These are phyloP conservation scores for Kurtzmaniella fragi DNA, from an alignment of 805 yeast genomes.

Conservation along the genomic window DNA sequence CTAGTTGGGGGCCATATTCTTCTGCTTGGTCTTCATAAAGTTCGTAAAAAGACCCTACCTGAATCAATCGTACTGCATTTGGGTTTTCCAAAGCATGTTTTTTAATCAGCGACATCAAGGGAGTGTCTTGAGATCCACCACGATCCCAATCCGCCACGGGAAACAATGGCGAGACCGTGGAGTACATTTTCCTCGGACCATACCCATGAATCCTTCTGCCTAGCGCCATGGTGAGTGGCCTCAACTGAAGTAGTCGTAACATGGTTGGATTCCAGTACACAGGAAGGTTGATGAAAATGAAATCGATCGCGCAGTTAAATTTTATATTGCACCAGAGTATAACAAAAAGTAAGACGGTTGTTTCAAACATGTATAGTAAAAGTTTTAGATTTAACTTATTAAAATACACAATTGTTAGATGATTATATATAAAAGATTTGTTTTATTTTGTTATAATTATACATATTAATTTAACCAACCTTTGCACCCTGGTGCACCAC, in stretches of 20 bases:
- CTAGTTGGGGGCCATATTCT: constrained; percentile 62
- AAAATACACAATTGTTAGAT: too few species aligned
- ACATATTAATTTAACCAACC: constrained; percentile 68
- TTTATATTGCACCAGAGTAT: too few species aligned
- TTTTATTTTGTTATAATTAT: background rate
- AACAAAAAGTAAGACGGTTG: too few species aligned
- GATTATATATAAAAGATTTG: background rate
- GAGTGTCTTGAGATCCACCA: constrained; percentile 28
- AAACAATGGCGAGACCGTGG: background rate
- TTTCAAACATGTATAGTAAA: too few species aligned
- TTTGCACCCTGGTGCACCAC: constrained; percentile 94
- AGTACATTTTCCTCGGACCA: background rate
- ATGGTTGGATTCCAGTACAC: too few species aligned
- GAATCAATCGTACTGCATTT: constrained; percentile 47
- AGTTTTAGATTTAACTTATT: too few species aligned
- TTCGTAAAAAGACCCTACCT: constrained; percentile 85
- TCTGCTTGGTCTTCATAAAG: constrained; percentile 87
- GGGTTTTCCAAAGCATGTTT: constrained; percentile 28
- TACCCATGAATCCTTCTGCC: too few species aligned
- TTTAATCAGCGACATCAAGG: constrained; percentile 31
- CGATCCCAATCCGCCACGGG: constrained; percentile 27
- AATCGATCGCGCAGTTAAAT: too few species aligned
- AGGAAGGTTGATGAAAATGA: too few species aligned
- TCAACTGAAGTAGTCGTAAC: too few species aligned
- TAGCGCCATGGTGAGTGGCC: too few species aligned